Percentiles rank a stretch among this genome's conserved stretches.
Evolutionary conservation across 2,329 filamentous ascomycete genomes (phyloP).

Genomic region (Plenodomus tracheiphilus): DNA sequence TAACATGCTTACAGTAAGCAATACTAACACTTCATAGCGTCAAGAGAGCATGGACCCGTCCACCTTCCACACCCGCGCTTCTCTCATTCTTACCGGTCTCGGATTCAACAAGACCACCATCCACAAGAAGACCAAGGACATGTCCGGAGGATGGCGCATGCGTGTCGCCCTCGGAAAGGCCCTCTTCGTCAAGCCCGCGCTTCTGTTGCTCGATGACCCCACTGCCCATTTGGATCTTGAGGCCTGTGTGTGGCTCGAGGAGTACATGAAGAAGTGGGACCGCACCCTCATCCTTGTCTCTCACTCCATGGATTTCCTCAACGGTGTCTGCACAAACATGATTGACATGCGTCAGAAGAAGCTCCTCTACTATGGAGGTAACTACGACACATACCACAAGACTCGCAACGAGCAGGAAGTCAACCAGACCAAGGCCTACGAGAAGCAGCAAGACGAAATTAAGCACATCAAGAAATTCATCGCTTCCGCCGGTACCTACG

Average conservation of each 20-base stretch:
- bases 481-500: conserved; percentile 98
- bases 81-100: conserved; percentile 95
- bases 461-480: conserved; percentile 99
- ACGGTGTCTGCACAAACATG: conserved; percentile 98
- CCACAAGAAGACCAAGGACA: conserved; percentile 99
- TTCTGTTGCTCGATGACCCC: conserved; percentile 95
- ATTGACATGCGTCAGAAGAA: conserved; percentile 92
- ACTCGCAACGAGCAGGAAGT: conserved; percentile 90
- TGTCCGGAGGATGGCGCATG: conserved; percentile 99
- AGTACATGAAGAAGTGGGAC: conserved; percentile 99
- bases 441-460: conserved; percentile 99
- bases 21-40: conserved; percentile 60
- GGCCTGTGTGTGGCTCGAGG: conserved; percentile 99
- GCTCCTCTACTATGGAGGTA: conserved; percentile 98
- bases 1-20: neutral
- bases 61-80: conserved; percentile 93
- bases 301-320: conserved; percentile 98
- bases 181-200: conserved; percentile 95
- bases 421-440: conserved; percentile 99
- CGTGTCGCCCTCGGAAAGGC: conserved; percentile 97
- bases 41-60: conserved; percentile 99
- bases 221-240: conserved; percentile 99
- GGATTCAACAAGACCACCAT: conserved; percentile 99
- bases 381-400: conserved; percentile 98
- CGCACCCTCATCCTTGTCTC: conserved; percentile 95